phyloP scores from a whole-genome alignment of 2,329 filamentous ascomycete genomes.

The Arachnomyces sp. region DNA sequence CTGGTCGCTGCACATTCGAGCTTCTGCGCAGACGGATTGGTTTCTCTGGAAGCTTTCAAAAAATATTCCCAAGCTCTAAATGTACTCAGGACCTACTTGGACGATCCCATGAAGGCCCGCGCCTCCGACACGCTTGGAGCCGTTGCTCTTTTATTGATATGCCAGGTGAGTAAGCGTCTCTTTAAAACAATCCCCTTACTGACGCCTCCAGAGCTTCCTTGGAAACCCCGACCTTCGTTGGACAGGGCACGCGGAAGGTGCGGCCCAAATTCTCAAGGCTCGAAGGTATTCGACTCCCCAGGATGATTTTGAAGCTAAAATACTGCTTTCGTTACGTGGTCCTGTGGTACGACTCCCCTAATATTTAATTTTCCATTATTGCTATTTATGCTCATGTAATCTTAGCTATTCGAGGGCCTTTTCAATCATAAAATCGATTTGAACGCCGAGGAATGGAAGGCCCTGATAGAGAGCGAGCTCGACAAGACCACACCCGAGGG shows the following conservation, averaged over 20 bases:
- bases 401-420: constrained; percentile 29
- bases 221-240: constrained; percentile 11
- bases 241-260: constrained; percentile 29
- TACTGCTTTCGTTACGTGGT: constrained; percentile 28
- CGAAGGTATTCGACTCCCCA: constrained; percentile 22
- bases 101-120: constrained; percentile 24
- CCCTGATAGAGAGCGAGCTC: constrained; percentile 24
- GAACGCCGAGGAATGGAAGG: constrained; percentile 25
- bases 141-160: constrained; percentile 29
- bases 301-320: constrained; percentile 27
- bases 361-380: not conserved
- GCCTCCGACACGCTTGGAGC: constrained; percentile 30
- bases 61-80: constrained; percentile 26
- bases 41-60: constrained; percentile 17
- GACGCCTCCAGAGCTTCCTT: constrained; percentile 17
- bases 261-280: constrained; percentile 28
- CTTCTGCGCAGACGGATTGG: constrained; percentile 16
- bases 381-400: not conserved
- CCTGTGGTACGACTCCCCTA: constrained; percentile 23
- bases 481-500: constrained; percentile 22
- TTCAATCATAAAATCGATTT: constrained; percentile 28
- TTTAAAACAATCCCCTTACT: not conserved
- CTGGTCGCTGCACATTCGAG: constrained; percentile 22
- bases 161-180: constrained; percentile 16
- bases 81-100: constrained; percentile 21